A percentile compares a stretch with the other conserved stretches of the same genome.
Conservation (phyloP, 371 early-diverging fungal species). For the Apophysomyces variabilis region DNA sequence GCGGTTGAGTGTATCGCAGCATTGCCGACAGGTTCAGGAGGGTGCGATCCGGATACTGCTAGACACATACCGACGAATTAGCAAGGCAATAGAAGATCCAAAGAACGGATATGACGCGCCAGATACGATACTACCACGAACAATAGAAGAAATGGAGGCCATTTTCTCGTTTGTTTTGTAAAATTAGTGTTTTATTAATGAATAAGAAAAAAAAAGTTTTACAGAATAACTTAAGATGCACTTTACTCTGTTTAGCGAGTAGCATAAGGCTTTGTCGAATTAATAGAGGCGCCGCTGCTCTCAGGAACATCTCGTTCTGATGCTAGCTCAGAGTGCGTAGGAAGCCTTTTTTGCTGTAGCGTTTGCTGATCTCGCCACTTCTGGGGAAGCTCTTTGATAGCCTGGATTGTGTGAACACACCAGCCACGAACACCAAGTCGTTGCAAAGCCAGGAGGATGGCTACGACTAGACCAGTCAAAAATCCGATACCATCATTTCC, state of each 20-base stretch:
- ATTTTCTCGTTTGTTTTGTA: slow-evolving; percentile 57
- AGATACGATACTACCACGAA: slow-evolving; percentile 63
- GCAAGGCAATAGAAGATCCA: slow-evolving; percentile 67
- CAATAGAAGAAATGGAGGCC: slow-evolving; percentile 80
- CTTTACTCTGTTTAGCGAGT: neutral
- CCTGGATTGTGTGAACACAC: slow-evolving; percentile 10
- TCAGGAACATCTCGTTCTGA: neutral
- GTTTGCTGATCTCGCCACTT: slow-evolving; percentile 29
- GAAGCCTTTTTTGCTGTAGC: slow-evolving; percentile 3
- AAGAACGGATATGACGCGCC: slow-evolving; percentile 69
- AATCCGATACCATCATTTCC: slow-evolving; percentile 87
- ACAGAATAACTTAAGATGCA: neutral
- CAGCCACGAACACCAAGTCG: slow-evolving; percentile 40
- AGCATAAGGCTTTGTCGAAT: slow-evolving; percentile 1
- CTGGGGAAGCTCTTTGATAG: slow-evolving; percentile 20
- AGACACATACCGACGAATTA: slow-evolving; percentile 64
- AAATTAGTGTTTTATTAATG: slow-evolving; percentile 2
- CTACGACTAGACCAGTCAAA: slow-evolving; percentile 63
- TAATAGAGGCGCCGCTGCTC: neutral
- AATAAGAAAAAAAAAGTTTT: neutral
- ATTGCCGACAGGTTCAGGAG: slow-evolving; percentile 45
- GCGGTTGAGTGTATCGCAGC: slow-evolving; percentile 45
- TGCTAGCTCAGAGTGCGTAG: neutral
- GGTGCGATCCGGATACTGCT: slow-evolving; percentile 60
- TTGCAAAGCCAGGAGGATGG: slow-evolving; percentile 47